These are phyloP conservation scores for Hagleromyces aurorensis DNA, from an alignment of 805 yeast species.

Conservation along the genomic window DNA sequence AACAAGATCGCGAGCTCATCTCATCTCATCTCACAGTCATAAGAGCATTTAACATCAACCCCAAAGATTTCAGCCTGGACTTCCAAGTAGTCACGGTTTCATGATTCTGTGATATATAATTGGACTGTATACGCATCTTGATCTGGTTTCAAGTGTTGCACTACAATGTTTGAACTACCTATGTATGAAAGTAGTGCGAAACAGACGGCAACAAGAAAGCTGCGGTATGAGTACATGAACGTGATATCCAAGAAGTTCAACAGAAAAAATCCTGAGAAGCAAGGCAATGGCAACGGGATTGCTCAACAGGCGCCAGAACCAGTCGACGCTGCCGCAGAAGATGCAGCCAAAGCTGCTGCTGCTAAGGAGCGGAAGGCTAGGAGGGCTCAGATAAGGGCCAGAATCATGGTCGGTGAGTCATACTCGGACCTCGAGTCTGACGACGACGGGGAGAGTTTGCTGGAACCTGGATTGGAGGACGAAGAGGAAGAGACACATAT, in stretches of 20 bases:
- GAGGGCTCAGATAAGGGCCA: conserved; percentile 16
- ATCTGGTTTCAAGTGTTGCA: neutral
- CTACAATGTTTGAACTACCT: conserved; percentile 26
- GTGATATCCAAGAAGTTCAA: conserved; percentile 14
- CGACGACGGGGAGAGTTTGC: conserved; percentile 8
- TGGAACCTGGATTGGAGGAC: conserved; percentile 3
- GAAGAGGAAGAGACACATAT: conserved; percentile 14
- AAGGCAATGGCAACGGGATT: conserved; percentile 7
- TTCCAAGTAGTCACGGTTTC: neutral
- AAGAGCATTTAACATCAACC: too few relatives aligned
- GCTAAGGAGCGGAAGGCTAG: conserved; percentile 14
- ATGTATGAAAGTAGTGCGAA: conserved; percentile 6
- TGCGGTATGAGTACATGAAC: conserved; percentile 25
- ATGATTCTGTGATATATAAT: neutral
- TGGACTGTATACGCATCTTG: neutral
- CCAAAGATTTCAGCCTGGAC: neutral
- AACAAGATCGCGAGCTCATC: neutral
- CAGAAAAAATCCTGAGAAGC: conserved; percentile 2
- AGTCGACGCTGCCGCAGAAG: too few relatives aligned
- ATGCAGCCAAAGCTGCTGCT: conserved; percentile 23
- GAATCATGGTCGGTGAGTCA: conserved; percentile 18
- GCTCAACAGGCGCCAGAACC: too few relatives aligned
- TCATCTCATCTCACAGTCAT: neutral
- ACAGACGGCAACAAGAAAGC: conserved; percentile 18
- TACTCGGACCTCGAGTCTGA: conserved; percentile 12